These are phyloP conservation scores for Pichia cephalocereana DNA, from an alignment of 805 yeast genomes.

Conservation along the genomic window DNA sequence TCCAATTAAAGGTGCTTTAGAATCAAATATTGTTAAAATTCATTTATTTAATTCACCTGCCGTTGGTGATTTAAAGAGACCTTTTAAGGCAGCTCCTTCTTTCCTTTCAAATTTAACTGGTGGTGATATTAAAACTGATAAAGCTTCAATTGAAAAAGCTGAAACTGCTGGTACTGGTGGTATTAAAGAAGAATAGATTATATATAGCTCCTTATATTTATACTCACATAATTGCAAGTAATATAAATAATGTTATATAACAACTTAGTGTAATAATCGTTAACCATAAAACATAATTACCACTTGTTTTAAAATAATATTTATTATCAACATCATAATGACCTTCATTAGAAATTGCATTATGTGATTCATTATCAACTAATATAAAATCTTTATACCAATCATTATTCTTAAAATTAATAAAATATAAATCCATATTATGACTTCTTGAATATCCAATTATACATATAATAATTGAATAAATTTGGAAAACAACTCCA, in stretches of 20 bases:
- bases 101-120: constrained; percentile 49
- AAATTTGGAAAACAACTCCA: constrained; percentile 56
- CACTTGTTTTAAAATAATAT: constrained; percentile 48
- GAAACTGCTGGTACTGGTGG: constrained; percentile 85
- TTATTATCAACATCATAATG: constrained; percentile 10
- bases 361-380: constrained; percentile 4
- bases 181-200: constrained; percentile 66
- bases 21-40: constrained; percentile 83
- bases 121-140: constrained; percentile 65
- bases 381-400: constrained; percentile 13
- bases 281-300: constrained; percentile 48
- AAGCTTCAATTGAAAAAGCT: constrained; percentile 75
- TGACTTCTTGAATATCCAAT: constrained; percentile 28
- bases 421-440: constrained; percentile 26
- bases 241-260: constrained; percentile 41
- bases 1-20: constrained; percentile 83
- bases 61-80: constrained; percentile 88
- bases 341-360: not conserved
- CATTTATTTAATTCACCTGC: constrained; percentile 80
- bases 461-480: constrained; percentile 39
- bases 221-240: constrained; percentile 38
- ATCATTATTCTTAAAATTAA: constrained; percentile 17
- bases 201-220: too few relatives aligned
- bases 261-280: constrained; percentile 40
- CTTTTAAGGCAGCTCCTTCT: constrained; percentile 76